A percentile compares a stretch with the other conserved stretches of the same genome.
phyloP scores from a whole-genome alignment of 2,329 filamentous ascomycete species.

The Teratosphaeria viscida region DNA sequence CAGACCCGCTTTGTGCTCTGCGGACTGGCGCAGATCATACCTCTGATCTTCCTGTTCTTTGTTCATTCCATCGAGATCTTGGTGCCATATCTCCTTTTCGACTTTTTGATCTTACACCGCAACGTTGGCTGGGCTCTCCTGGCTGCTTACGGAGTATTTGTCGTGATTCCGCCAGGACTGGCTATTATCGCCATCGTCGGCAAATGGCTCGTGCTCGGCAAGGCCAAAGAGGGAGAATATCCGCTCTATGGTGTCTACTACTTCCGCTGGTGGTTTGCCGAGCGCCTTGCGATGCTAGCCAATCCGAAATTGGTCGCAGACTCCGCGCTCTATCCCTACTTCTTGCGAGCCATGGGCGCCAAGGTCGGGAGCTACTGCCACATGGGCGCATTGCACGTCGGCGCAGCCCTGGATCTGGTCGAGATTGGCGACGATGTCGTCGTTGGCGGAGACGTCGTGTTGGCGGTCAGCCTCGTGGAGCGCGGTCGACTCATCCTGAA shows the following conservation, averaged over 20 bases:
- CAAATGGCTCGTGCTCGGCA: slow-evolving; percentile 47
- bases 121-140: slow-evolving; percentile 11
- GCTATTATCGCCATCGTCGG: slow-evolving; percentile 34
- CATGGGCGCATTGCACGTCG: slow-evolving; percentile 12
- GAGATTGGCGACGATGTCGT: slow-evolving; percentile 18
- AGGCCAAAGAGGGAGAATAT: slow-evolving; percentile 42
- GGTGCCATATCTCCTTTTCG: slow-evolving; percentile 15
- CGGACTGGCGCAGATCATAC: slow-evolving; percentile 13
- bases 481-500: slow-evolving; percentile 15
- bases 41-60: slow-evolving; percentile 16
- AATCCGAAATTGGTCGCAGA: neutral
- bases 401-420: slow-evolving; percentile 13
- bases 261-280: slow-evolving; percentile 46
- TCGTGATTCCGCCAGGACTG: slow-evolving; percentile 6
- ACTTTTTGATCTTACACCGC: slow-evolving; percentile 7
- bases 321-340: neutral
- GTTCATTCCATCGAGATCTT: slow-evolving; percentile 13
- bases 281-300: slow-evolving; percentile 7
- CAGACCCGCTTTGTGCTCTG: slow-evolving; percentile 12
- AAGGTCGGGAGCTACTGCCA: slow-evolving; percentile 14
- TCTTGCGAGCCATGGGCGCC: slow-evolving; percentile 3
- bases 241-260: slow-evolving; percentile 50
- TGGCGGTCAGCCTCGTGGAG: slow-evolving; percentile 13
- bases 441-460: slow-evolving; percentile 12
- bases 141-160: slow-evolving; percentile 12